Base-by-base conservation (phyloP, 495 filamentous ascomycete genomes). In the Penicillium riverlandense region DNA sequence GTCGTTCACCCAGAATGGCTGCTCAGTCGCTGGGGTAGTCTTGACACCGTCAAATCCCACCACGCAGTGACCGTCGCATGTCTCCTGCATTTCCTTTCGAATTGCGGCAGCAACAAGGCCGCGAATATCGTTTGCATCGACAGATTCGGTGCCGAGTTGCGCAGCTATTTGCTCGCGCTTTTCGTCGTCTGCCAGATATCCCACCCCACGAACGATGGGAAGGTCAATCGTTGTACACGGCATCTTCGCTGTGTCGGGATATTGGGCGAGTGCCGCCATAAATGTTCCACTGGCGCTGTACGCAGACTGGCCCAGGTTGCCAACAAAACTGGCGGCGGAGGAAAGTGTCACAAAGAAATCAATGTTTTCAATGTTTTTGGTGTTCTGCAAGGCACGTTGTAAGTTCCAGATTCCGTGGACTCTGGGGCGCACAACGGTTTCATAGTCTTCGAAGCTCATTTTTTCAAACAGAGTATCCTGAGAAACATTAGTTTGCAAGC, bases 291-390 rank as follows among this genome's bases (percentile, higher is more conserved):
- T 64, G 8, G 70, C 63, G 3, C 64, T 60, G 44, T 77, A 77
- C 37, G 65, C 63, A 11, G 65, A 62, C 45, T 78, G 74, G 1
- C 58, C 64, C 13, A 55, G 41, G n/a, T 64, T 58, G 12, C 71
- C 75, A 7, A 74, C 53, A 8, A 72, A 54, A 13, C 69, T 66
- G 27, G 59, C 55, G 1, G 64, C 54, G 6, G 69, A 74, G 2
- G 69, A 72, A 5, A 72, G 59, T 14, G 70, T 64, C 37, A 73
- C 46, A 50, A 79, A 78, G 64, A 79, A 81, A 41, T 77, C 74
- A 4, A 76, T 51, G 3, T 49, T 45, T 1, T 37, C 38, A 8
- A 55, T 46, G 12, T 57, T 48, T 11, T 43, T 48, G 8, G 35
- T 11, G 8, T 40, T 30, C 16, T 49, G 44, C 9, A 84, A 63